Evolutionary conservation across 495 filamentous ascomycete genomes (phyloP).

Genomic region (Haplographium delicatum): DNA sequence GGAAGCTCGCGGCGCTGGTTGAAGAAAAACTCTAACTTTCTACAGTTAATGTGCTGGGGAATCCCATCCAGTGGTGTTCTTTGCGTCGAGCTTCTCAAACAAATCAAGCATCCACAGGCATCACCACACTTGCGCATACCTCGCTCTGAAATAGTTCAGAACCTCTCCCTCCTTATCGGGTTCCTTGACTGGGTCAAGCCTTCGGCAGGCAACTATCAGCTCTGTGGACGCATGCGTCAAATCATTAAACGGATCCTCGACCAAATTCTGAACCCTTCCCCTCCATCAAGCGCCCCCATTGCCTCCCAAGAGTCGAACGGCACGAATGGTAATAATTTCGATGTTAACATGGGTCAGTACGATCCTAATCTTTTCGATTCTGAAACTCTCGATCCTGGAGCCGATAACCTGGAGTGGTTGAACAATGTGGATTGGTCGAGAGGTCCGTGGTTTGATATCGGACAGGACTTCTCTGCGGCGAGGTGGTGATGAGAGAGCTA

Average conservation of each 20-base stretch:
- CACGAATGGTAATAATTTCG: not conserved
- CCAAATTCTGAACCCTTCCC: slow-evolving; percentile 20
- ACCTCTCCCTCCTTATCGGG: slow-evolving; percentile 21
- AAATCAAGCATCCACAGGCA: slow-evolving; percentile 13
- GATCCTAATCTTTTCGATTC: slow-evolving; percentile 4
- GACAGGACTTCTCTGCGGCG: slow-evolving; percentile 15
- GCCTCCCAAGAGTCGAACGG: not conserved
- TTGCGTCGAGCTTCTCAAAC: slow-evolving; percentile 25
- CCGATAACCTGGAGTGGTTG: slow-evolving; percentile 25
- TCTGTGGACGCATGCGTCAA: slow-evolving; percentile 18
- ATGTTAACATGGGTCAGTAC: slow-evolving; percentile 2
- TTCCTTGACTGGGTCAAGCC: slow-evolving; percentile 27
- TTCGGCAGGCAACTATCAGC: slow-evolving; percentile 24
- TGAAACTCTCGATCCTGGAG: slow-evolving; percentile 6
- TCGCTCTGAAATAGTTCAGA: slow-evolving; percentile 24
- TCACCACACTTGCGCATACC: slow-evolving; percentile 7
- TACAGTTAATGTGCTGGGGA: slow-evolving; percentile 25
- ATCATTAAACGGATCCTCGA: slow-evolving; percentile 25
- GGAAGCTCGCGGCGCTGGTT: too few species aligned
- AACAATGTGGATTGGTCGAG: slow-evolving; percentile 23
- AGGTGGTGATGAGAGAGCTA: slow-evolving; percentile 14
- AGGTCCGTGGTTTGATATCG: slow-evolving; percentile 23
- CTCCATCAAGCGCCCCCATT: slow-evolving; percentile 2
- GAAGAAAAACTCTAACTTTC: too few species aligned
- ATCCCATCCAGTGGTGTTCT: slow-evolving; percentile 23